Percentiles rank a stretch among this genome's conserved stretches.
Evolutionary conservation across 1,284 basidiomycete genomes (phyloP).

Genomic region (Naganishia liquefaciens): DNA sequence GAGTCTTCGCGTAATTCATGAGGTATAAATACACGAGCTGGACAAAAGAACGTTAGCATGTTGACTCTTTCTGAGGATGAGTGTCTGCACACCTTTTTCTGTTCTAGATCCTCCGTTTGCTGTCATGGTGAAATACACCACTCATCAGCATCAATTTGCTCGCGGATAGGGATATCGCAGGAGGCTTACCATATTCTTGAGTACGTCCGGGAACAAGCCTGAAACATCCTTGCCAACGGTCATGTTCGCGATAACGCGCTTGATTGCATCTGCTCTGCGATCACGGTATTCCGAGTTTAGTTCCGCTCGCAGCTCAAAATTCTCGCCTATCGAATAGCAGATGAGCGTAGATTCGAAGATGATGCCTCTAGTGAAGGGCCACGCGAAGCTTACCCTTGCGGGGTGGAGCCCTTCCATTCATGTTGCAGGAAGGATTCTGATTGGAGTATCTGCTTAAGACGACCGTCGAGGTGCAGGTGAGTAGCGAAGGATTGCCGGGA

Average conservation of each 20-base stretch:
- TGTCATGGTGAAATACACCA: constrained; percentile 28
- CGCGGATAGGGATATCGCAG: neutral
- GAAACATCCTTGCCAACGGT: constrained; percentile 96
- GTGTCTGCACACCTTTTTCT: constrained; percentile 49
- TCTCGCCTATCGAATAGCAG: constrained; percentile 63
- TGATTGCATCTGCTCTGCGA: constrained; percentile 97
- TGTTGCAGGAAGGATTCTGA: neutral
- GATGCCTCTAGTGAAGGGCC: neutral
- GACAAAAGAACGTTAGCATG: neutral
- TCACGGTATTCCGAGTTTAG: constrained; percentile 95
- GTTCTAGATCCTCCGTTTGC: constrained; percentile 58
- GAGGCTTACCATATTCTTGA: constrained; percentile 83
- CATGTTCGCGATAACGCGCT: constrained; percentile 92
- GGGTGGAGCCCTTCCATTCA: constrained; percentile 31
- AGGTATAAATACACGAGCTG: constrained; percentile 89
- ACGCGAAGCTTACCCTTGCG: constrained; percentile 25
- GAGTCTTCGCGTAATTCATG: constrained; percentile 98
- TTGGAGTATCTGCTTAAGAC: neutral
- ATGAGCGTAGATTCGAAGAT: neutral
- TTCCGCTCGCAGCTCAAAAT: constrained; percentile 90
- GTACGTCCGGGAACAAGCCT: constrained; percentile 94
- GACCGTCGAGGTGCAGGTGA: no score
- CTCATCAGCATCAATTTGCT: neutral
- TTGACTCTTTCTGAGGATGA: neutral
- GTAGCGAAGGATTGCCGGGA: no score